Evolutionary conservation across 352 stramenopile species (phyloP).

Genomic region (Pythium dissotocum): DNA sequence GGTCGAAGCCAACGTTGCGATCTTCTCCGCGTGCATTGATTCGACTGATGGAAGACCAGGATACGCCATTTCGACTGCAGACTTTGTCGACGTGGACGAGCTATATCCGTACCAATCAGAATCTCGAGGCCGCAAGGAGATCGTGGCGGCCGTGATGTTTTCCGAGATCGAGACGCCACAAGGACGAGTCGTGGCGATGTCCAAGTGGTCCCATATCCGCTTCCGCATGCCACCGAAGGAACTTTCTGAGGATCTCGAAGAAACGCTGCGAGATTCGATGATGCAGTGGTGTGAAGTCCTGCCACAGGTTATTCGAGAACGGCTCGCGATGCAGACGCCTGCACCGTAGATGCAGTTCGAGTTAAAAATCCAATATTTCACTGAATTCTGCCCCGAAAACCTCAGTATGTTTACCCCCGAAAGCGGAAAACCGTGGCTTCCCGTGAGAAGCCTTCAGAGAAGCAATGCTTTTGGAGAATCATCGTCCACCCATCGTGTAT

Average conservation of each 20-base stretch:
- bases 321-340: conserved; percentile 1
- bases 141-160: conserved; percentile 18
- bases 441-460: too few relatives aligned
- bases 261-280: neutral
- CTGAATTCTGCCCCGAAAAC: too few relatives aligned
- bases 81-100: conserved; percentile 25
- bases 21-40: conserved; percentile 15
- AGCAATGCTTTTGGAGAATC: too few relatives aligned
- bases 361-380: too few relatives aligned
- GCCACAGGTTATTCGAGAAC: conserved; percentile 17
- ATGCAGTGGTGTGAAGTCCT: conserved; percentile 8
- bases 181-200: conserved; percentile 16
- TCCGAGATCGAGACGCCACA: conserved; percentile 10
- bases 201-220: conserved; percentile 19
- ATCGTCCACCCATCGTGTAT: too few relatives aligned
- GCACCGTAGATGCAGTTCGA: neutral
- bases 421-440: too few relatives aligned
- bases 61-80: conserved; percentile 14
- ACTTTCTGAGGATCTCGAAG: conserved; percentile 9
- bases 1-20: conserved; percentile 26
- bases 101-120: conserved; percentile 26
- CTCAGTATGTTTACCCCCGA: too few relatives aligned
- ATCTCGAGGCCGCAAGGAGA: conserved; percentile 19
- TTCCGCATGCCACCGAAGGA: conserved; percentile 5
- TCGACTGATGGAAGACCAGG: neutral